Evolutionary conservation across 2,329 filamentous ascomycete species (phyloP).

Genomic region (Domatiomyces catenatus): DNA sequence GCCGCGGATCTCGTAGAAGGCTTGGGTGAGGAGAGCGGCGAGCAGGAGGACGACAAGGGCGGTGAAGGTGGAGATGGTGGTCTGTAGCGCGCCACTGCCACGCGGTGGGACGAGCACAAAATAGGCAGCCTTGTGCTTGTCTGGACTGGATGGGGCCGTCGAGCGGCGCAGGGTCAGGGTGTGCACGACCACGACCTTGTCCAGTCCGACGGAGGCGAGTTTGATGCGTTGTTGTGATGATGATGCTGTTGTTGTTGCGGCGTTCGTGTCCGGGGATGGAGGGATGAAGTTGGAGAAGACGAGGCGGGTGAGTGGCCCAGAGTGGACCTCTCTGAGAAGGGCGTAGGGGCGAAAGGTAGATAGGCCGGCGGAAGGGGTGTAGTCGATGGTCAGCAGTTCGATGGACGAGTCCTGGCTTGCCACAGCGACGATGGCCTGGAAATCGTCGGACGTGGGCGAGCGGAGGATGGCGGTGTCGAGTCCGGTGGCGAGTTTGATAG

Average conservation of each 20-base stretch:
- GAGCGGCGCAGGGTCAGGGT: conserved; percentile 48
- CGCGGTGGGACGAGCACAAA: conserved; percentile 53
- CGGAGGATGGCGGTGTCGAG: conserved; percentile 61
- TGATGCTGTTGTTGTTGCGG: conserved; percentile 22
- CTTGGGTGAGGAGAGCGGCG: conserved; percentile 47
- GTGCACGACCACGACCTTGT: conserved; percentile 65
- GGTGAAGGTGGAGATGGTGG: conserved; percentile 41
- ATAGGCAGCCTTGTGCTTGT: conserved; percentile 42
- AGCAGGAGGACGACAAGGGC: conserved; percentile 47
- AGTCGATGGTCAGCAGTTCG: conserved; percentile 61
- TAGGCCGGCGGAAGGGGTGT: conserved; percentile 32
- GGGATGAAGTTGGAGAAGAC: conserved; percentile 37
- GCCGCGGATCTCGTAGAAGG: conserved; percentile 46
- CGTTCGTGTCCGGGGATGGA: conserved; percentile 32
- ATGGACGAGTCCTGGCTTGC: conserved; percentile 68
- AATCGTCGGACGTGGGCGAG: conserved; percentile 42
- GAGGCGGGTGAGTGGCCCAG: conserved; percentile 43
- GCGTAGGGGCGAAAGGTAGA: conserved; percentile 36
- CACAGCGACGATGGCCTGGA: conserved; percentile 67
- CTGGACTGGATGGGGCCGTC: conserved; percentile 26
- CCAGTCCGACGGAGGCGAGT: conserved; percentile 67
- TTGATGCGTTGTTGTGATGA: conserved; percentile 47
- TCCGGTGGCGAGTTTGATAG: conserved; percentile 59
- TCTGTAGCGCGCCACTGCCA: conserved; percentile 37
- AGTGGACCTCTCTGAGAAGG: conserved; percentile 40